A percentile compares a stretch with the other conserved stretches of the same genome.
Evolutionary conservation across 2,329 filamentous ascomycete species (phyloP).

Genomic region (Cladosporium sp.): DNA sequence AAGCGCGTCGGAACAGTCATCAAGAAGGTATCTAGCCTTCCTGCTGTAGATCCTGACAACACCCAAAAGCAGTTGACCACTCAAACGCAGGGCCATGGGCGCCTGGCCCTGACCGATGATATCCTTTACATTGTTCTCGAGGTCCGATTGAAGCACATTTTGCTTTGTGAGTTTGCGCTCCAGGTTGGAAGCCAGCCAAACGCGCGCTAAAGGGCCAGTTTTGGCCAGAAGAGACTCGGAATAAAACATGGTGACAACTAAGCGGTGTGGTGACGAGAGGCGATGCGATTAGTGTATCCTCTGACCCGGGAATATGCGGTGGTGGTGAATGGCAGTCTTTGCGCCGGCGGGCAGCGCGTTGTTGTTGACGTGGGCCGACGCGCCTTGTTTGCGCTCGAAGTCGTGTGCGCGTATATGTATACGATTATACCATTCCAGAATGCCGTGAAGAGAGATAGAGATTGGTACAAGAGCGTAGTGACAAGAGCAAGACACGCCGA

Average conservation of each 20-base stretch:
- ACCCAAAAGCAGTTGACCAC: conserved; percentile 88
- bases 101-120: conserved; percentile 93
- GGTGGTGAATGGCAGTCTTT: conserved; percentile 11
- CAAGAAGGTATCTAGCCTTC: conserved; percentile 91
- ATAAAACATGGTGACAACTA: conserved; percentile 73
- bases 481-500: background rate
- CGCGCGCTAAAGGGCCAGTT: conserved; percentile 92
- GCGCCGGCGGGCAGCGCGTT: conserved; percentile 19
- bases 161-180: conserved; percentile 98
- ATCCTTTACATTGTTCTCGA: conserved; percentile 89
- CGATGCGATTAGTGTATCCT: background rate
- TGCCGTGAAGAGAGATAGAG: background rate
- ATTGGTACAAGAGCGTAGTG: no score
- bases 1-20: conserved; percentile 95
- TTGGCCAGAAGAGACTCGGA: conserved; percentile 93
- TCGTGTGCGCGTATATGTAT: background rate
- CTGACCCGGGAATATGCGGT: background rate
- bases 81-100: conserved; percentile 89
- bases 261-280: background rate
- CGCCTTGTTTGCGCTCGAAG: conserved; percentile 4
- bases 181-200: conserved; percentile 97
- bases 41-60: conserved; percentile 97
- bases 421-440: background rate
- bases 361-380: conserved; percentile 18
- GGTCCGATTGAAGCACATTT: conserved; percentile 89